Conservation (phyloP, 2,329 filamentous ascomycete genomes). For the Ophiobolus disseminans region DNA sequence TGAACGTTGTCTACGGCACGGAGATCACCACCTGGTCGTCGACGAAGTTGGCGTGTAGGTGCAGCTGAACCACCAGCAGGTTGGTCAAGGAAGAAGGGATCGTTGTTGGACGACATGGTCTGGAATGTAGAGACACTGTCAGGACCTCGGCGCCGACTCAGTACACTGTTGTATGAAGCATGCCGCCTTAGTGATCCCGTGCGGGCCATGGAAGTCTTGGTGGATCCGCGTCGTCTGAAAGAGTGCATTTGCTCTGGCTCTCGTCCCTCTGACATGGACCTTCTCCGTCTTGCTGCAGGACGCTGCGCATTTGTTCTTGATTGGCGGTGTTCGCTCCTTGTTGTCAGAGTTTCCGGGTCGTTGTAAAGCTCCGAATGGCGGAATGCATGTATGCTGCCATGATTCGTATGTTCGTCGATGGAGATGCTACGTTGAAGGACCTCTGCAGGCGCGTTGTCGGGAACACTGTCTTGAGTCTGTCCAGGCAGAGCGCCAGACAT, state of each 20-base stretch:
- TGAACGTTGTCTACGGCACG: slow-evolving; percentile 56
- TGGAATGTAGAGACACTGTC: slow-evolving; percentile 66
- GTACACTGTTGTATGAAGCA: slow-evolving; percentile 67
- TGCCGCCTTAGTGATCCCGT: slow-evolving; percentile 59
- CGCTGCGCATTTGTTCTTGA: slow-evolving; percentile 28
- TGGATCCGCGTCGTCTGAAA: slow-evolving; percentile 43
- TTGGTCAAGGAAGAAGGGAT: slow-evolving; percentile 49
- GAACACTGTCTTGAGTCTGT: slow-evolving; percentile 12
- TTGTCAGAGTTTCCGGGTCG: slow-evolving; percentile 13
- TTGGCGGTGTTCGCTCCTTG: slow-evolving; percentile 21
- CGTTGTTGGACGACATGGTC: slow-evolving; percentile 51
- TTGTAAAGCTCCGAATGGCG: slow-evolving; percentile 31
- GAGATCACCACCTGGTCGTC: slow-evolving; percentile 58
- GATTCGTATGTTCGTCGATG: slow-evolving; percentile 23
- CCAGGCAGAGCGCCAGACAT: slow-evolving; percentile 60
- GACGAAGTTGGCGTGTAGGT: slow-evolving; percentile 51
- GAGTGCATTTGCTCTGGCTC: slow-evolving; percentile 43
- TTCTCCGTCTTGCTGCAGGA: slow-evolving; percentile 27
- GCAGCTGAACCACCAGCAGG: slow-evolving; percentile 26
- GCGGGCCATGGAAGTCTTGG: slow-evolving; percentile 35
- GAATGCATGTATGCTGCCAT: slow-evolving; percentile 15
- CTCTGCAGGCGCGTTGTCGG: slow-evolving; percentile 3
- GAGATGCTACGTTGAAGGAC: slow-evolving; percentile 20
- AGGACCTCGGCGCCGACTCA: slow-evolving; percentile 59
- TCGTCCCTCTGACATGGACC: slow-evolving; percentile 41